A percentile compares a stretch with the other conserved stretches of the same genome.
Evolutionary conservation across 192 early-diverging fungal genomes (phyloP).

Genomic region (Coemansia sp.): DNA sequence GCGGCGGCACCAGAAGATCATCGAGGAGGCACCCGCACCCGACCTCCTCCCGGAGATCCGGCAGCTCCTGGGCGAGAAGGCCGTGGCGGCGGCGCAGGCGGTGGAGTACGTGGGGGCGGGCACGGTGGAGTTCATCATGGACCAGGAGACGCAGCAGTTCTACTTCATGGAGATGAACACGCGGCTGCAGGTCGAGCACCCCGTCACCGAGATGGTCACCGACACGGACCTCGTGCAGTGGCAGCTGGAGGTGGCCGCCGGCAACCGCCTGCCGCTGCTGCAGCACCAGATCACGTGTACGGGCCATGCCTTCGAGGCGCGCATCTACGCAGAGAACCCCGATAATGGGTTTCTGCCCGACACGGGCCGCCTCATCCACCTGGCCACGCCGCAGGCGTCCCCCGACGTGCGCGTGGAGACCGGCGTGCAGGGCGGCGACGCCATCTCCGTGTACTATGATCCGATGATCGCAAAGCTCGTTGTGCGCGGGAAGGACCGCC

Average conservation of each 20-base stretch:
- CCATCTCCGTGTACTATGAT: slow-evolving; percentile 94
- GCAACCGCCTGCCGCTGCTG: slow-evolving; percentile 64
- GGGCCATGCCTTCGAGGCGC: slow-evolving; percentile 93
- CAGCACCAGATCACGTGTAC: slow-evolving; percentile 70
- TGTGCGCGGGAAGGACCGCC: slow-evolving; percentile 73
- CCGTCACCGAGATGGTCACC: slow-evolving; percentile 78
- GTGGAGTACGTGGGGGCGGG: slow-evolving; percentile 76
- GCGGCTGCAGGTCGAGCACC: slow-evolving; percentile 78
- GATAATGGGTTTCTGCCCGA: slow-evolving; percentile 85
- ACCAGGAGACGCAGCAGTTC: slow-evolving; percentile 65
- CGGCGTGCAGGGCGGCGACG: slow-evolving; percentile 84
- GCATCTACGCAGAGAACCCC: slow-evolving; percentile 97
- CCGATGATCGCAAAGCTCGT: slow-evolving; percentile 94
- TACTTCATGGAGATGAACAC: slow-evolving; percentile 86
- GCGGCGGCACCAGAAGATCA: slow-evolving; percentile 79
- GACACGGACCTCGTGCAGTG: slow-evolving; percentile 91
- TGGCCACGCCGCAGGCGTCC: slow-evolving; percentile 68
- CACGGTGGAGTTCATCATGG: slow-evolving; percentile 77
- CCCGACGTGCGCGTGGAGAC: slow-evolving; percentile 81
- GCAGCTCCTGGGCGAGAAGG: slow-evolving; percentile 75
- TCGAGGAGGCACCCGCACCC: slow-evolving; percentile 80
- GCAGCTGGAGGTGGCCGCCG: slow-evolving; percentile 91
- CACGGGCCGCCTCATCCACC: slow-evolving; percentile 81
- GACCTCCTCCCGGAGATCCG: slow-evolving; percentile 66
- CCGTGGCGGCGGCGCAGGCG: slow-evolving; percentile 66